Evolutionary conservation across 352 stramenopile species (phyloP).

Genomic region (Phytophthora crassamura): DNA sequence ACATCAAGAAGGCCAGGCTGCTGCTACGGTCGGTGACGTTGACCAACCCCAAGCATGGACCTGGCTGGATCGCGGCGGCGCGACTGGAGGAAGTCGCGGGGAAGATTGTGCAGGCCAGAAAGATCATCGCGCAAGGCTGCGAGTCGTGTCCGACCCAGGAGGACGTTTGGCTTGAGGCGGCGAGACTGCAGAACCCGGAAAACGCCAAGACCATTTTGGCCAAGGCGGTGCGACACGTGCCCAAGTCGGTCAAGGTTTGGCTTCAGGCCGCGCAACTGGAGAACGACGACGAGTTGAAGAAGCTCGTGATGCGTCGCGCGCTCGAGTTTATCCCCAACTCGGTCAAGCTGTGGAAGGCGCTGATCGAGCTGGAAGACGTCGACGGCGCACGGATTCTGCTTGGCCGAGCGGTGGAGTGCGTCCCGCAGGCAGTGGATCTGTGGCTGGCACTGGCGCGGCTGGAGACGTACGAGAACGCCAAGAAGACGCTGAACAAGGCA

Average conservation of each 20-base stretch:
- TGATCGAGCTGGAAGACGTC: constrained; percentile 98
- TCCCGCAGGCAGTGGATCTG: constrained; percentile 97
- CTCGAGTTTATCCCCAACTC: constrained; percentile 98
- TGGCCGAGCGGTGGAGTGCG: constrained; percentile 97
- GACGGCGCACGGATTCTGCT: constrained; percentile 97
- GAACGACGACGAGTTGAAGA: constrained; percentile 86
- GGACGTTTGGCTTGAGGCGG: constrained; percentile 99
- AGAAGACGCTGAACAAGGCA: constrained; percentile 97
- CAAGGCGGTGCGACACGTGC: constrained; percentile 94
- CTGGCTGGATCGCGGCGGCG: constrained; percentile 98
- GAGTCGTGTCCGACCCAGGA: constrained; percentile 96
- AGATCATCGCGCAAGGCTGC: constrained; percentile 98
- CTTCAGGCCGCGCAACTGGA: constrained; percentile 96
- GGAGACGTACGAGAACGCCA: constrained; percentile 98
- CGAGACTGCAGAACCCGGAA: constrained; percentile 94
- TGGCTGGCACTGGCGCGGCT: constrained; percentile 98
- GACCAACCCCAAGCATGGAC: constrained; percentile 98
- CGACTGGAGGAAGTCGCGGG: constrained; percentile 97
- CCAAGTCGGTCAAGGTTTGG: constrained; percentile 96
- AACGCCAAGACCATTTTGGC: constrained; percentile 98
- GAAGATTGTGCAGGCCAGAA: constrained; percentile 96
- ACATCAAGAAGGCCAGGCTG: constrained; percentile 98
- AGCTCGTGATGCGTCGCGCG: constrained; percentile 88
- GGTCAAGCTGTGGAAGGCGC: constrained; percentile 98
- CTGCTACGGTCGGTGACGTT: constrained; percentile 96